Evolutionary conservation across 176 grass and related monocot species (phyloP).

Genomic region (Rhynchospora pubera): DNA sequence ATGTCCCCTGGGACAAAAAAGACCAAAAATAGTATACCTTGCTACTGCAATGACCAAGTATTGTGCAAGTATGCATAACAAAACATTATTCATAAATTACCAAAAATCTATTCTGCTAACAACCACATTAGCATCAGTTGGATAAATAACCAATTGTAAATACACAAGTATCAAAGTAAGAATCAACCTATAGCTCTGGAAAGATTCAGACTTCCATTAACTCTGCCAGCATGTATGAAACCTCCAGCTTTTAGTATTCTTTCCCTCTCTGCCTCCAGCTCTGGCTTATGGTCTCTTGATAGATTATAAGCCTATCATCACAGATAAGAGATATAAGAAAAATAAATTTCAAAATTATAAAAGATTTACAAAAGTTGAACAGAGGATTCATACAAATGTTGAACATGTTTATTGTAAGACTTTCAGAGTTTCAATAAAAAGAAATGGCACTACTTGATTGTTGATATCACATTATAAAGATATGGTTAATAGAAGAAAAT

Average conservation of each 20-base stretch:
- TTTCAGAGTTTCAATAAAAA: not conserved
- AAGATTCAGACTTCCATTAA: constrained; percentile 96
- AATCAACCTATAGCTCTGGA: constrained; percentile 76
- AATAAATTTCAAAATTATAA: not conserved
- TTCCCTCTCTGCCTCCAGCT: constrained; percentile 75
- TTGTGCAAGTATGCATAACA: not conserved
- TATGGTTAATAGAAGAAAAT: not conserved
- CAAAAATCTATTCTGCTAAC: not conserved
- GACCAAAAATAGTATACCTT: not conserved
- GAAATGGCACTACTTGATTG: not conserved
- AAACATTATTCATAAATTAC: not conserved
- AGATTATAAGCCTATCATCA: constrained; percentile 74
- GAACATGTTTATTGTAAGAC: not conserved
- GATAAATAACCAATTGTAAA: not conserved
- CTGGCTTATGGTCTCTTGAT: constrained; percentile 95
- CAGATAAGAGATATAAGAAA: constrained; percentile 15
- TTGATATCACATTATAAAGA: not conserved
- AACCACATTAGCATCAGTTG: not conserved
- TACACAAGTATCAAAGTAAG: constrained; percentile 4
- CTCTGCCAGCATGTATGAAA: constrained; percentile 74
- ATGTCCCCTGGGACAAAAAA: constrained; percentile 50
- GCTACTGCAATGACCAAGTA: not conserved
- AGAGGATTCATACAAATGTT: not conserved
- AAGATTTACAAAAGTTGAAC: not conserved
- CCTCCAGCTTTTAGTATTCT: constrained; percentile 92